Conservation (phyloP, 305 asterid species). For the Plantago lanceolata region DNA sequence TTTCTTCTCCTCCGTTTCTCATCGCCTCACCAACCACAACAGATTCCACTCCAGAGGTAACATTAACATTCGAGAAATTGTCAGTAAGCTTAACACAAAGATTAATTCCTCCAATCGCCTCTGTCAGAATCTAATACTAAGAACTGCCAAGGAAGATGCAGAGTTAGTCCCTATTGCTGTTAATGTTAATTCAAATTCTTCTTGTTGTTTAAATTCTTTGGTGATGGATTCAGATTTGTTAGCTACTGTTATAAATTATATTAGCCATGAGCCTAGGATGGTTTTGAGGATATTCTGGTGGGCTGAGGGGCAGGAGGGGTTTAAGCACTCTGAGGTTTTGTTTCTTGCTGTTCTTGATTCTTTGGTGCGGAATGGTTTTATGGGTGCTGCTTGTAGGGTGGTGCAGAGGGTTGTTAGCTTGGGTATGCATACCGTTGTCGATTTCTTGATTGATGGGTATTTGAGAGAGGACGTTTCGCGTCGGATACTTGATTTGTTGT, state of each 20-base stretch:
- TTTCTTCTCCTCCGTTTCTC: constrained; percentile 41
- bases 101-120: constrained; percentile 28
- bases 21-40: constrained; percentile 24
- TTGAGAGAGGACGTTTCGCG: constrained; percentile 31
- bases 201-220: constrained; percentile 36
- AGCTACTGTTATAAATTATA: constrained; percentile 42
- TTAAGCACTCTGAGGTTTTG: constrained; percentile 48
- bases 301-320: constrained; percentile 64
- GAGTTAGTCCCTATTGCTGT: constrained; percentile 30
- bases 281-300: constrained; percentile 54
- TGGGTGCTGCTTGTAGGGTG: constrained; percentile 63
- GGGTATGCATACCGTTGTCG: constrained; percentile 38
- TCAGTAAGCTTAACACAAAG: constrained; percentile 13
- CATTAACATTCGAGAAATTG: constrained; percentile 13
- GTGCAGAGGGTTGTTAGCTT: constrained; percentile 46
- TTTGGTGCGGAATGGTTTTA: constrained; percentile 42
- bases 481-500: constrained; percentile 48
- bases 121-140: constrained; percentile 38
- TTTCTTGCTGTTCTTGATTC: constrained; percentile 60
- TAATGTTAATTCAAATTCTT: constrained; percentile 40
- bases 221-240: constrained; percentile 48
- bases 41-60: constrained; percentile 14
- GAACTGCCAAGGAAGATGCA: constrained; percentile 36
- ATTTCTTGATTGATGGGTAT: constrained; percentile 51
- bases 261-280: constrained; percentile 36